Percentiles rank a stretch among this genome's conserved stretches.
phyloP scores from a whole-genome alignment of 345 rosid species.

The Balakata baccata region DNA sequence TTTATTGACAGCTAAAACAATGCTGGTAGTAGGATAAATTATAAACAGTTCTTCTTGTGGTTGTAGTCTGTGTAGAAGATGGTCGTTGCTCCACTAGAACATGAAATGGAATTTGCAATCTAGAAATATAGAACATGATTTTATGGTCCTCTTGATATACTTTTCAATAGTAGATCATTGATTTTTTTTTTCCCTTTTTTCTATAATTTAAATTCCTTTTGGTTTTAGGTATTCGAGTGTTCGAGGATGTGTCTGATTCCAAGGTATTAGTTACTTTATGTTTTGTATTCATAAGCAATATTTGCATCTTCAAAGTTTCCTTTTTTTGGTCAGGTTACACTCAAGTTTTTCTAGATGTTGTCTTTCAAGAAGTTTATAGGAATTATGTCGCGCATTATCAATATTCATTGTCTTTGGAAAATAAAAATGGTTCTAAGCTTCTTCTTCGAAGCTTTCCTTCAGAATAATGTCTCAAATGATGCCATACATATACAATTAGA shows the following conservation, averaged over 20 bases:
- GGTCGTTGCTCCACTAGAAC: background rate
- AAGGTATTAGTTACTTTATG: constrained; percentile 51
- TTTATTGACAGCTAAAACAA: no score
- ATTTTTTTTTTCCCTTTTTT: background rate
- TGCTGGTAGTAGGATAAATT: background rate
- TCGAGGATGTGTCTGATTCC: constrained; percentile 73
- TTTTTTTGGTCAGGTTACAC: background rate
- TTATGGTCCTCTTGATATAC: background rate
- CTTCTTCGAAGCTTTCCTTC: background rate
- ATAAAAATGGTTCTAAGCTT: background rate
- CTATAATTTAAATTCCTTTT: constrained; percentile 17
- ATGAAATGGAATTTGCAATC: background rate
- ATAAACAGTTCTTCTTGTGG: background rate
- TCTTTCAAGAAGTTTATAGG: background rate
- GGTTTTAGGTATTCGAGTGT: constrained; percentile 85
- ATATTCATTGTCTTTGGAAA: background rate
- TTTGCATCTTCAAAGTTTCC: background rate
- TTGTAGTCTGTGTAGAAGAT: background rate
- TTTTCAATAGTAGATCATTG: background rate
- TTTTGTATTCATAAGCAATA: background rate
- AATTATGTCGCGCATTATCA: background rate
- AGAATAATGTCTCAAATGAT: background rate
- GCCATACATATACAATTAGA: no score
- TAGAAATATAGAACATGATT: background rate
- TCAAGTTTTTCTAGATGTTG: background rate